Conservation (phyloP, 495 filamentous ascomycete species). For the Xeromyces bisporus region DNA sequence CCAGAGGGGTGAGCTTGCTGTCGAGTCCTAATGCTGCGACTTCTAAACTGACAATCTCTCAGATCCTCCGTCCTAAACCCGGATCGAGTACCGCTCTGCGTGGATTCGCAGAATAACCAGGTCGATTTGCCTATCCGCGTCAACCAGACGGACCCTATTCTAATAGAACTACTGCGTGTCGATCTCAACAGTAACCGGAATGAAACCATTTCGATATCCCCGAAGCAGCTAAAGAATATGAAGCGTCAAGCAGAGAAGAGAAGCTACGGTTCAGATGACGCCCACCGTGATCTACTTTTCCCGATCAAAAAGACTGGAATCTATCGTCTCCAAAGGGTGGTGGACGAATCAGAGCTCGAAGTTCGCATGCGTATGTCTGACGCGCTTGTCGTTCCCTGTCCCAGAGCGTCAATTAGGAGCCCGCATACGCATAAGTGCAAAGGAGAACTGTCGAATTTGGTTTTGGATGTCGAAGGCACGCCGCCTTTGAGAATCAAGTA, state of each 20-base stretch:
- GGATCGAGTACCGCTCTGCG: slow-evolving; percentile 54
- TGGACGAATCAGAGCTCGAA: slow-evolving; percentile 86
- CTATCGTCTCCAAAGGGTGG: slow-evolving; percentile 66
- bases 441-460: slow-evolving; percentile 71
- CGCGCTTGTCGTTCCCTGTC: slow-evolving; percentile 69
- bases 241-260: slow-evolving; percentile 42
- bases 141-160: slow-evolving; percentile 77
- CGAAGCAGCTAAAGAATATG: slow-evolving; percentile 52
- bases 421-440: slow-evolving; percentile 51
- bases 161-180: slow-evolving; percentile 68
- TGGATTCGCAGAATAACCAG: slow-evolving; percentile 42
- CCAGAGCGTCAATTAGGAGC: slow-evolving; percentile 52
- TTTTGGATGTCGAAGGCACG: slow-evolving; percentile 68
- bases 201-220: slow-evolving; percentile 56
- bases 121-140: slow-evolving; percentile 69
- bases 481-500: slow-evolving; percentile 89
- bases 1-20: slow-evolving; percentile 64
- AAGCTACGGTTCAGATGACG: slow-evolving; percentile 29
- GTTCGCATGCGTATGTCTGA: slow-evolving; percentile 59
- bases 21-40: slow-evolving; percentile 5
- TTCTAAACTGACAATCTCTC: slow-evolving; percentile 11
- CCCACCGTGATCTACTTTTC: slow-evolving; percentile 42
- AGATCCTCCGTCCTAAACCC: slow-evolving; percentile 76
- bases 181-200: slow-evolving; percentile 65
- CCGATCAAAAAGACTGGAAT: slow-evolving; percentile 65